phyloP scores from a whole-genome alignment of 306 rosid species.

The Amphicarpaea edgeworthii region DNA sequence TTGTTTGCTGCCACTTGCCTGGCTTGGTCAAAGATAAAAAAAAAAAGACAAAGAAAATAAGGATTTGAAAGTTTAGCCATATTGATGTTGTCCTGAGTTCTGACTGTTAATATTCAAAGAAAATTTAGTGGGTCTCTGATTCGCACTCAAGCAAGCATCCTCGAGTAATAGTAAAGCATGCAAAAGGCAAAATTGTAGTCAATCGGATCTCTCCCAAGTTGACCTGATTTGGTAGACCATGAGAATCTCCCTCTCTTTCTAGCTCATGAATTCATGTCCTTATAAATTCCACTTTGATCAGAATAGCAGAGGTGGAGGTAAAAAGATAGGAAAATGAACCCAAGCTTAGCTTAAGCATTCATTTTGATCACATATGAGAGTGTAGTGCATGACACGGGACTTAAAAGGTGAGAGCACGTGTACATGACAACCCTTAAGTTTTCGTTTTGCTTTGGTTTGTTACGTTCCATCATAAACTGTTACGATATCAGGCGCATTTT shows the following conservation, averaged over 20 bases:
- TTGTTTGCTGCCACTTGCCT: constrained; percentile 41
- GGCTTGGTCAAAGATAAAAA: not conserved
- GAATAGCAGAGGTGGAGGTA: constrained; percentile 26
- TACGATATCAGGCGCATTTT: constrained; percentile 25
- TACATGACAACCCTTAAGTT: not conserved
- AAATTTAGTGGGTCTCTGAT: constrained; percentile 26
- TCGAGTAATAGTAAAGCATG: constrained; percentile 3
- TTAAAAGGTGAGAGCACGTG: constrained; percentile 32
- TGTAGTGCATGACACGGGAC: constrained; percentile 6
- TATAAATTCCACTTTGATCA: constrained; percentile 5
- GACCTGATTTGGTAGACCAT: constrained; percentile 19
- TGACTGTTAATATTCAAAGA: constrained; percentile 18
- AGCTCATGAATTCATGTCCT: constrained; percentile 15
- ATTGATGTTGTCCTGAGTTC: constrained; percentile 28
- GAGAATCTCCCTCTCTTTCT: constrained; percentile 27
- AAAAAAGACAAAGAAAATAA: constrained; percentile 22
- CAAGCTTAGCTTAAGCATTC: constrained; percentile 11
- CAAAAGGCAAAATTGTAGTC: constrained; percentile 31
- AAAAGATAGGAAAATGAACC: constrained; percentile 24
- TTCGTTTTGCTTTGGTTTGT: constrained; percentile 6
- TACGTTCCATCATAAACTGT: constrained; percentile 32
- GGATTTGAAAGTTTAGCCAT: constrained; percentile 17
- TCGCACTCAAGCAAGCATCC: not conserved
- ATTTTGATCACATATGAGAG: constrained; percentile 19
- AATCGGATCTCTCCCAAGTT: constrained; percentile 19